phyloP scores from a whole-genome alignment of 2,329 filamentous ascomycete species.

The Neobulgaria alba region DNA sequence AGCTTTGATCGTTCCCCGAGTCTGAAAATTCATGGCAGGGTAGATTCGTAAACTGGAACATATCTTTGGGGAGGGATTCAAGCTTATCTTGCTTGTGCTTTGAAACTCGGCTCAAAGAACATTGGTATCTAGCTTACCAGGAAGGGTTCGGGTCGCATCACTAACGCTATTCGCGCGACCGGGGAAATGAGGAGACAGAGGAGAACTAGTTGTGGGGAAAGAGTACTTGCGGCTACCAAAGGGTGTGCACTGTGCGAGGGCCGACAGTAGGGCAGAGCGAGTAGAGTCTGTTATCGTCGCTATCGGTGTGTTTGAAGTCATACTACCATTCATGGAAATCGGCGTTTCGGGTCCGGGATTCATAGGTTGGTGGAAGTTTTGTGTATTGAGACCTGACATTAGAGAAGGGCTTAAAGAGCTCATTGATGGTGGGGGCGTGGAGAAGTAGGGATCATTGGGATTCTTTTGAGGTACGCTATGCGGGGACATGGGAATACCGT shows the following conservation, averaged over 20 bases:
- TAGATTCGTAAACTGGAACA: not conserved
- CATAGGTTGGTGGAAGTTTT: slow-evolving; percentile 57
- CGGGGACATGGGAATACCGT: slow-evolving; percentile 65
- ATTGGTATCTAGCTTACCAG: slow-evolving; percentile 35
- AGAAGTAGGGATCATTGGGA: slow-evolving; percentile 67
- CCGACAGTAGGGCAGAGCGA: slow-evolving; percentile 51
- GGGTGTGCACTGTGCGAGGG: slow-evolving; percentile 46
- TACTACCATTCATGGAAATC: slow-evolving; percentile 56
- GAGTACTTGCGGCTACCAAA: slow-evolving; percentile 57
- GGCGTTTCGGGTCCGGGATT: slow-evolving; percentile 67
- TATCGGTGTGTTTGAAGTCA: slow-evolving; percentile 48
- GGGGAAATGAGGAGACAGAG: slow-evolving; percentile 44
- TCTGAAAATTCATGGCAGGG: not conserved
- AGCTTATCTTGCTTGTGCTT: not conserved
- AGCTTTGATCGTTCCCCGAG: not conserved
- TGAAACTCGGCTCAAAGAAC: not conserved
- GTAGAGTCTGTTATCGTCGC: slow-evolving; percentile 59
- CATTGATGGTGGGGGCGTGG: slow-evolving; percentile 67
- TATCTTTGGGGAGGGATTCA: not conserved
- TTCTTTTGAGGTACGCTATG: slow-evolving; percentile 65
- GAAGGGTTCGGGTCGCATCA: slow-evolving; percentile 52
- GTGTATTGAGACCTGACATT: slow-evolving; percentile 54
- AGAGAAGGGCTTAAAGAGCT: slow-evolving; percentile 64
- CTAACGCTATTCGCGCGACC: slow-evolving; percentile 40
- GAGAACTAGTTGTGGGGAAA: slow-evolving; percentile 46